A percentile compares a stretch with the other conserved stretches of the same genome.
phyloP scores from a whole-genome alignment of 2,329 filamentous ascomycete species.

The Leptosphaerulina australis region DNA sequence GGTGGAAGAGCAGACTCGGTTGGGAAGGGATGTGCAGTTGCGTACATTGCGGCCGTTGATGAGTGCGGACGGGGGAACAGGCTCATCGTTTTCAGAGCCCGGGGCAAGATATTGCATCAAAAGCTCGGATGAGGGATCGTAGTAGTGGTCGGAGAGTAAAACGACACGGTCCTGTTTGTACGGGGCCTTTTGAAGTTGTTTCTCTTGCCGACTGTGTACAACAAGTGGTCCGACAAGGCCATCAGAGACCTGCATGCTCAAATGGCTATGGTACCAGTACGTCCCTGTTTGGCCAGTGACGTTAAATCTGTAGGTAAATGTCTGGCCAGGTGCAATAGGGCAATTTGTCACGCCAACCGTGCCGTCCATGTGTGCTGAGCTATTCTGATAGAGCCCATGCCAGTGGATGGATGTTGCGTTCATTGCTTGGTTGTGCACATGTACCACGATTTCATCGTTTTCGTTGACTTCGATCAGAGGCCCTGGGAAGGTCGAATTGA shows the following conservation, averaged over 20 bases:
- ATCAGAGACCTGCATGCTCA: constrained; percentile 51
- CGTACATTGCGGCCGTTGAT: constrained; percentile 51
- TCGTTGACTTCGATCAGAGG: constrained; percentile 56
- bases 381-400: constrained; percentile 64
- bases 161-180: constrained; percentile 64
- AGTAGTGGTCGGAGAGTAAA: constrained; percentile 72
- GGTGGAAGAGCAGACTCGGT: constrained; percentile 46
- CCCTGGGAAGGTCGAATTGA: constrained; percentile 50
- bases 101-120: constrained; percentile 61
- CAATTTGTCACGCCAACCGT: constrained; percentile 57
- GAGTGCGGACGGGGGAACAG: constrained; percentile 55
- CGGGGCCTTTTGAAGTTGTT: constrained; percentile 49
- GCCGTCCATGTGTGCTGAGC: constrained; percentile 58
- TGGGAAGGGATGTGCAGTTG: constrained; percentile 47
- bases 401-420: constrained; percentile 69
- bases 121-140: constrained; percentile 58
- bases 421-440: constrained; percentile 59
- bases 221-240: constrained; percentile 49
- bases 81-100: constrained; percentile 61
- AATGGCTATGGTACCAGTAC: constrained; percentile 47
- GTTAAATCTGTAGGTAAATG: constrained; percentile 40
- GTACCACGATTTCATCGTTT: constrained; percentile 70
- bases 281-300: constrained; percentile 48
- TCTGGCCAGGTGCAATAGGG: constrained; percentile 62
- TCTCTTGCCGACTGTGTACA: constrained; percentile 48